These are phyloP conservation scores for Russula sp. DNA, from an alignment of 768 basidiomycete genomes.

Conservation along the genomic window DNA sequence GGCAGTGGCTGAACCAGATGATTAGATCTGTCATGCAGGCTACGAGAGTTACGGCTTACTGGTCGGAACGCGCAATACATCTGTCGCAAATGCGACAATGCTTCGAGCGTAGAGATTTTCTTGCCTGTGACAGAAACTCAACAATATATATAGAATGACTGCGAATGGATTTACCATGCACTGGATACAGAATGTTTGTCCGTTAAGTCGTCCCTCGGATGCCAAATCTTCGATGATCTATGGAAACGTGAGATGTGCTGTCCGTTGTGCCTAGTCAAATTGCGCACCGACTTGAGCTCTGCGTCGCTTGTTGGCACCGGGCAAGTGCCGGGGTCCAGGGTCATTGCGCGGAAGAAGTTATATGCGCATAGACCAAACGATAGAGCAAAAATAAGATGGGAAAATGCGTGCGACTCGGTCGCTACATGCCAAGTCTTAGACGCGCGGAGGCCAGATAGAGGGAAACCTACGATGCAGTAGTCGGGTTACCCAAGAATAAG, in stretches of 20 bases:
- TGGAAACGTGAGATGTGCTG: background rate
- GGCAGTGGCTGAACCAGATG: constrained; percentile 67
- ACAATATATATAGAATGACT: too few relatives aligned
- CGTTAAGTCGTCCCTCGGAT: constrained; percentile 81
- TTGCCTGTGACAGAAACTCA: too few relatives aligned
- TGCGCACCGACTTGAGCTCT: constrained; percentile 78
- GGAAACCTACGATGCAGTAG: too few relatives aligned
- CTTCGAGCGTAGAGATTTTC: too few relatives aligned
- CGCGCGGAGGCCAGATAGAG: too few relatives aligned
- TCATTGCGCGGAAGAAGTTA: constrained; percentile 89
- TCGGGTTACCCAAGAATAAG: too few relatives aligned
- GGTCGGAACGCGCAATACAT: constrained; percentile 87
- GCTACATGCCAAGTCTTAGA: too few relatives aligned
- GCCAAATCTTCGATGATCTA: constrained; percentile 90
- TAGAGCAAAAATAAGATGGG: constrained; percentile 73
- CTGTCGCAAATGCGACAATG: too few relatives aligned
- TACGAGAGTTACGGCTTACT: constrained; percentile 48
- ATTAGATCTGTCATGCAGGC: constrained; percentile 8
- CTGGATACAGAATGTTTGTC: constrained; percentile 96
- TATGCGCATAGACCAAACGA: constrained; percentile 66
- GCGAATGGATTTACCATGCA: constrained; percentile 64
- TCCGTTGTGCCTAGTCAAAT: background rate
- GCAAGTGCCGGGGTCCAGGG: constrained; percentile 84
- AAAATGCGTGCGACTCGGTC: constrained; percentile 44
- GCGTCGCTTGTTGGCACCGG: constrained; percentile 75